Conservation (phyloP, 805 yeast genomes). For the Kodamaea jinghongensis region DNA sequence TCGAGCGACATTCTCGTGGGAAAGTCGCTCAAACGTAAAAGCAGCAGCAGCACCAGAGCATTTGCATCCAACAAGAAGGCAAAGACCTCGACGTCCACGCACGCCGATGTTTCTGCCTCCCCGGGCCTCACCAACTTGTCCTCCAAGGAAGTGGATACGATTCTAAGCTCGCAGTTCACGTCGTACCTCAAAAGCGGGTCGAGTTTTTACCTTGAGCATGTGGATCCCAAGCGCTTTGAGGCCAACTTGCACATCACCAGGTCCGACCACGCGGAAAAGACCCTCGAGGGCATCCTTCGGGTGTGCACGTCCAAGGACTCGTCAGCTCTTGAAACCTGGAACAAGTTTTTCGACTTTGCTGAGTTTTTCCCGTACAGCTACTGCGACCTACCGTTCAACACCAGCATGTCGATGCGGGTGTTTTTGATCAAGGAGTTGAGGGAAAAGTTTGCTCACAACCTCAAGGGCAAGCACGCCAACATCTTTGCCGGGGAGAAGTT, state of each 20-base stretch:
- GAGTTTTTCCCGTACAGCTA: slow-evolving; percentile 8
- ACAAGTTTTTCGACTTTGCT: slow-evolving; percentile 5
- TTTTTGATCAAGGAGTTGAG: slow-evolving; percentile 2
- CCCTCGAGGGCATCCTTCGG: slow-evolving; percentile 19
- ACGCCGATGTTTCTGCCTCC: background rate
- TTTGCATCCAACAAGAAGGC: slow-evolving; percentile 2
- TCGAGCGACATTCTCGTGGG: background rate
- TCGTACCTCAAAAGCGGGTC: slow-evolving; percentile 26
- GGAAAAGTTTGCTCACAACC: slow-evolving; percentile 2
- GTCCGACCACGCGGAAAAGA: slow-evolving; percentile 19
- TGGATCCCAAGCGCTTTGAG: slow-evolving; percentile 4
- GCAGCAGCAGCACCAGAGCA: background rate
- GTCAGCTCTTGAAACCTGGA: slow-evolving; percentile 4
- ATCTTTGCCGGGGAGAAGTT: slow-evolving; percentile 7
- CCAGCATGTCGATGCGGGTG: slow-evolving; percentile 5
- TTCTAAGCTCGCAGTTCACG: slow-evolving; percentile 19
- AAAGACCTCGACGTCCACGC: background rate
- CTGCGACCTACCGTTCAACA: slow-evolving; percentile 6
- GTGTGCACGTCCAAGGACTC: slow-evolving; percentile 3
- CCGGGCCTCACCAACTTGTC: slow-evolving; percentile 3
- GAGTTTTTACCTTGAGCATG: slow-evolving; percentile 12
- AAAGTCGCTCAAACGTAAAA: background rate
- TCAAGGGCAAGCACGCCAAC: background rate
- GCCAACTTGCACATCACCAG: slow-evolving; percentile 19
- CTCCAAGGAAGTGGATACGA: slow-evolving; percentile 14